Conservation (phyloP, 768 basidiomycete species). For the Lactarius sanguifluus region DNA sequence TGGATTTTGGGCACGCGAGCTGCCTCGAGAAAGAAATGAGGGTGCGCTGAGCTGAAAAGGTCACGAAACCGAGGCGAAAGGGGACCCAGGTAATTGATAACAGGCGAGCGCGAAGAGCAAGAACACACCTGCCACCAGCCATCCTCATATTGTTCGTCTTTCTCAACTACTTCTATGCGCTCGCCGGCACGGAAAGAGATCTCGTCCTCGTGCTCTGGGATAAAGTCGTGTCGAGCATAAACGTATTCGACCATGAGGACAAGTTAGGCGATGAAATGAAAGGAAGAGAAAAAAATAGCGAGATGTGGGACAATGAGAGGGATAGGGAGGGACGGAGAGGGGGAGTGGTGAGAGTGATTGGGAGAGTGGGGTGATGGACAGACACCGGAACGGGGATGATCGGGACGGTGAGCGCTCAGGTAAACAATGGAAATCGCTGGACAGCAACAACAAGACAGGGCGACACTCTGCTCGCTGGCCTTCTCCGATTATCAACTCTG, state of each 20-base stretch:
- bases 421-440: neutral
- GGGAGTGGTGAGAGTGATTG: neutral
- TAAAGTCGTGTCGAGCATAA: conserved; percentile 84
- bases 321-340: too few relatives aligned
- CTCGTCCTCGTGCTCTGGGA: conserved; percentile 94
- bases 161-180: conserved; percentile 85
- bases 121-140: conserved; percentile 89
- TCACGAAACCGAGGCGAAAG: neutral
- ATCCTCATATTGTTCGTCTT: conserved; percentile 89
- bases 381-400: neutral
- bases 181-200: conserved; percentile 83
- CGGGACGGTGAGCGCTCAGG: neutral
- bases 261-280: neutral
- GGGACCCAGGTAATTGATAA: neutral
- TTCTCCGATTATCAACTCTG: conserved; percentile 74
- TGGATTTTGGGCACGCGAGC: neutral
- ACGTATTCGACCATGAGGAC: conserved; percentile 75
- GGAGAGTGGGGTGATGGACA: neutral
- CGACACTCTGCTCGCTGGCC: conserved; percentile 52
- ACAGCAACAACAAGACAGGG: conserved; percentile 42
- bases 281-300: too few relatives aligned
- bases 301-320: too few relatives aligned
- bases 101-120: neutral
- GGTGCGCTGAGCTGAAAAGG: neutral
- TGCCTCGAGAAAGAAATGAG: conserved; percentile 17